Evolutionary conservation across 1,284 basidiomycete genomes (phyloP).

Genomic region (Erythrobasidium hasegawianum): DNA sequence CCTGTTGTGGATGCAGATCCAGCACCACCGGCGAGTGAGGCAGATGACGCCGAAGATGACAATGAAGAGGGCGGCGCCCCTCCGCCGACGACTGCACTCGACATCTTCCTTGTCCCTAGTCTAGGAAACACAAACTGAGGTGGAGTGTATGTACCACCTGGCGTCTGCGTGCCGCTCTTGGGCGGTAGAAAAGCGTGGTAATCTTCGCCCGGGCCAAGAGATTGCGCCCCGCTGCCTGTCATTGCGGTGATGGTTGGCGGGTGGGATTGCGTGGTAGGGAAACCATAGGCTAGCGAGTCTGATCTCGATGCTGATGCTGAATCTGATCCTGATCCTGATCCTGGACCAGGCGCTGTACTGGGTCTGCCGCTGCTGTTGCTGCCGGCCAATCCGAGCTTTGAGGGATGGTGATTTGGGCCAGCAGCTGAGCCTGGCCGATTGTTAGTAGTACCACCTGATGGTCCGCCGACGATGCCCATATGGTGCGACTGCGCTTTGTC

Average conservation of each 20-base stretch:
- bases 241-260: background rate
- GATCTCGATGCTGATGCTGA: conserved; percentile 11
- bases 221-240: conserved; percentile 12
- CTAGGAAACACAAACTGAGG: conserved; percentile 46
- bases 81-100: conserved; percentile 18
- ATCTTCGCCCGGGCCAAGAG: conserved; percentile 31
- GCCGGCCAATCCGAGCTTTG: background rate
- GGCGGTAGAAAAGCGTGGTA: conserved; percentile 35
- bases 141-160: conserved; percentile 42
- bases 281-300: conserved; percentile 2
- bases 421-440: background rate
- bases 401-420: background rate
- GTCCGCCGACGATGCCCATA: conserved; percentile 31
- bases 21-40: too few species aligned
- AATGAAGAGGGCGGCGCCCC: conserved; percentile 33
- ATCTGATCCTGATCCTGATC: background rate
- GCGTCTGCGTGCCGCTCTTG: conserved; percentile 13
- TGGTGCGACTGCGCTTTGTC: conserved; percentile 25
- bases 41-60: conserved; percentile 10
- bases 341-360: background rate
- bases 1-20: too few species aligned
- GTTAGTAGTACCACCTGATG: background rate
- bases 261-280: background rate
- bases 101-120: conserved; percentile 37
- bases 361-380: background rate